These are phyloP conservation scores for Macrocystidia cucumis DNA, from an alignment of 1,284 basidiomycete species.

Conservation along the genomic window DNA sequence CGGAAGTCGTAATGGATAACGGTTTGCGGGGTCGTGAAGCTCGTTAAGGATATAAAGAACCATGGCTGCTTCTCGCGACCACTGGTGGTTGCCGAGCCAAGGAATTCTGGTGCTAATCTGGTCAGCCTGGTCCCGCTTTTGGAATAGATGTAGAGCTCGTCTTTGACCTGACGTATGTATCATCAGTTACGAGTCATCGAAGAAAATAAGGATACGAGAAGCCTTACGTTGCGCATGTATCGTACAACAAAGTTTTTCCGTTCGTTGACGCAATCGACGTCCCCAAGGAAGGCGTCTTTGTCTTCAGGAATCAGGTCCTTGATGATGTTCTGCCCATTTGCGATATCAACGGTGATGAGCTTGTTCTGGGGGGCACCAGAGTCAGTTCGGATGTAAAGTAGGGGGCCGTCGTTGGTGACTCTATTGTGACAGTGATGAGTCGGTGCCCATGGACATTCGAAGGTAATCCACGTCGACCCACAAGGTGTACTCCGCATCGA, in stretches of 20 bases:
- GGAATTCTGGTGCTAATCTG: slow-evolving; percentile 59
- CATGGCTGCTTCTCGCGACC: slow-evolving; percentile 52
- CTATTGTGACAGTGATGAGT: slow-evolving; percentile 25
- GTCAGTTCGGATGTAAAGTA: slow-evolving; percentile 64
- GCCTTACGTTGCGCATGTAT: slow-evolving; percentile 72
- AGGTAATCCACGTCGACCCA: slow-evolving; percentile 30
- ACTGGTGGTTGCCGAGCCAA: slow-evolving; percentile 58
- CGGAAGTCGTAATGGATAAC: slow-evolving; percentile 58
- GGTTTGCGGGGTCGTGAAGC: slow-evolving; percentile 72
- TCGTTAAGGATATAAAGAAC: slow-evolving; percentile 62
- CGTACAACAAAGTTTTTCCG: slow-evolving; percentile 55
- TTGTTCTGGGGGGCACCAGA: slow-evolving; percentile 60
- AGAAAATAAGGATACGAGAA: slow-evolving; percentile 3
- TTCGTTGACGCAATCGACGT: slow-evolving; percentile 43
- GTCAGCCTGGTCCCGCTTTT: slow-evolving; percentile 49
- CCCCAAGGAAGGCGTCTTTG: slow-evolving; percentile 51
- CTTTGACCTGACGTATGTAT: slow-evolving; percentile 50
- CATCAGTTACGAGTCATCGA: not conserved
- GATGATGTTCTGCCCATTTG: slow-evolving; percentile 38
- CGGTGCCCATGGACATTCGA: slow-evolving; percentile 1
- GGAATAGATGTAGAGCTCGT: slow-evolving; percentile 74
- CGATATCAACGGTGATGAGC: slow-evolving; percentile 60
- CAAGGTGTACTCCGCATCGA: slow-evolving; percentile 55
- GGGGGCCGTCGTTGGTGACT: slow-evolving; percentile 59
- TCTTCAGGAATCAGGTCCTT: slow-evolving; percentile 70